phyloP scores from a whole-genome alignment of 495 filamentous ascomycete species.

The Cercophora scortea region DNA sequence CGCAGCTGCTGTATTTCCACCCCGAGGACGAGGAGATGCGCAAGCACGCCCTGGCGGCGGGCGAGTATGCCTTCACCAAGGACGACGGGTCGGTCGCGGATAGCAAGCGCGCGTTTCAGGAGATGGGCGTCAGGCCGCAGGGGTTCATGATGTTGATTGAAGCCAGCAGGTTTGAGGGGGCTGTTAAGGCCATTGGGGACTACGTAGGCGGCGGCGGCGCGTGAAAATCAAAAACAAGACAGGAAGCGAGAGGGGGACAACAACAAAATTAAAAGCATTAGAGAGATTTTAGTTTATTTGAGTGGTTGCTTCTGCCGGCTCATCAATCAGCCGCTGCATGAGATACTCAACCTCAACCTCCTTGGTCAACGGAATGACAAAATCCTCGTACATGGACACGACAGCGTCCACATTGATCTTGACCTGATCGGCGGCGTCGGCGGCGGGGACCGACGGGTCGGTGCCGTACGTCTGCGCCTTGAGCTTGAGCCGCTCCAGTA shows the following conservation, averaged over 20 bases:
- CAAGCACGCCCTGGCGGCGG: conserved; percentile 56
- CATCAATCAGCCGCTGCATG: conserved; percentile 65
- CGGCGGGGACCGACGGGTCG: conserved; percentile 51
- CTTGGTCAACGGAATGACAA: conserved; percentile 94
- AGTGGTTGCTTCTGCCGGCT: conserved; percentile 15
- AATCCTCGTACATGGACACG: conserved; percentile 89
- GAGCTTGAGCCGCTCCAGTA: conserved; percentile 75
- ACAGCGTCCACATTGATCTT: conserved; percentile 95
- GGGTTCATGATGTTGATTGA: conserved; percentile 77
- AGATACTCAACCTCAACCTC: conserved; percentile 96
- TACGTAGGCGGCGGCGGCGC: conserved; percentile 48
- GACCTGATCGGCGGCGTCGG: conserved; percentile 20
- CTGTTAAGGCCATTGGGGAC: conserved; percentile 62
- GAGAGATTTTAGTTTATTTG: neutral
- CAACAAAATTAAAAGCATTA: neutral
- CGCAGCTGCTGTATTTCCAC: conserved; percentile 75
- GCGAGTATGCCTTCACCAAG: conserved; percentile 67
- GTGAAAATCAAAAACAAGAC: neutral
- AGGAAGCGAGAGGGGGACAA: neutral
- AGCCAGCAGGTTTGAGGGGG: conserved; percentile 54
- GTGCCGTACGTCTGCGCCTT: conserved; percentile 96
- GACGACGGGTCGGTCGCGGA: conserved; percentile 75
- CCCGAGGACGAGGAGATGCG: conserved; percentile 92
- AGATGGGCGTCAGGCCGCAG: conserved; percentile 76
- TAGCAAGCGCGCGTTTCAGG: conserved; percentile 89